phyloP scores from a whole-genome alignment of 768 basidiomycete species.

The Suillus discolor region DNA sequence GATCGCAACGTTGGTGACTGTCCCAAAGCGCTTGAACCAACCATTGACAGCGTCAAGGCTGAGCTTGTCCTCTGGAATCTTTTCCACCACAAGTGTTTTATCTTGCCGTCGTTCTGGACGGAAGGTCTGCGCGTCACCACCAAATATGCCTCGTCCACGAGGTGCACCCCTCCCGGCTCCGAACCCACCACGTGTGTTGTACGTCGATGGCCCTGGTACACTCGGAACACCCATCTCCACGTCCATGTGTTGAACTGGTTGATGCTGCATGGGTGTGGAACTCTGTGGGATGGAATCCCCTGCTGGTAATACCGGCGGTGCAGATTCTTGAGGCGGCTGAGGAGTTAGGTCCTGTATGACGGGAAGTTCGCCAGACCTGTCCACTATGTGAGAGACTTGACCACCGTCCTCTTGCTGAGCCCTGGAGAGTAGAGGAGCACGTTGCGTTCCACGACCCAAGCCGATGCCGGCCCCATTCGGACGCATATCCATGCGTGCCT shows the following conservation, averaged over 20 bases:
- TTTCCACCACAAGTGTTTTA: conserved; percentile 90
- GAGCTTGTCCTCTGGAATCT: conserved; percentile 86
- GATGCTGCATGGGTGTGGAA: conserved; percentile 4
- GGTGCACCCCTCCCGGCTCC: conserved; percentile 47
- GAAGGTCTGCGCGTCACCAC: conserved; percentile 66
- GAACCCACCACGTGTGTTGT: conserved; percentile 25
- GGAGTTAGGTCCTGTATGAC: conserved; percentile 87
- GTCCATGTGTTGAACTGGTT: conserved; percentile 32
- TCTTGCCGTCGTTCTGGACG: conserved; percentile 67
- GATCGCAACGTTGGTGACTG: conserved; percentile 89
- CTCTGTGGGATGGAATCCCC: conserved; percentile 19
- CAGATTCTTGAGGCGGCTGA: conserved; percentile 37
- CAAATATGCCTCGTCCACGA: conserved; percentile 58
- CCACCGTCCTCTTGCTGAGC: conserved; percentile 54
- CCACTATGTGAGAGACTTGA: conserved; percentile 38
- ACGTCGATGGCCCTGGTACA: conserved; percentile 23
- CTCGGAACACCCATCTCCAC: conserved; percentile 38
- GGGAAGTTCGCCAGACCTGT: conserved; percentile 71
- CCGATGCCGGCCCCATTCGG: conserved; percentile 40
- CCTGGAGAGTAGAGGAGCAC: conserved; percentile 60
- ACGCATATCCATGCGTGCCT: conserved; percentile 81
- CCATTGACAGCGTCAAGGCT: conserved; percentile 75
- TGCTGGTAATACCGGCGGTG: conserved; percentile 24
- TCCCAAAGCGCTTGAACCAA: conserved; percentile 93
- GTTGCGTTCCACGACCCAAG: conserved; percentile 39